Evolutionary conservation across 2,329 filamentous ascomycete species (phyloP).

Genomic region (Fusarium vanettenii): DNA sequence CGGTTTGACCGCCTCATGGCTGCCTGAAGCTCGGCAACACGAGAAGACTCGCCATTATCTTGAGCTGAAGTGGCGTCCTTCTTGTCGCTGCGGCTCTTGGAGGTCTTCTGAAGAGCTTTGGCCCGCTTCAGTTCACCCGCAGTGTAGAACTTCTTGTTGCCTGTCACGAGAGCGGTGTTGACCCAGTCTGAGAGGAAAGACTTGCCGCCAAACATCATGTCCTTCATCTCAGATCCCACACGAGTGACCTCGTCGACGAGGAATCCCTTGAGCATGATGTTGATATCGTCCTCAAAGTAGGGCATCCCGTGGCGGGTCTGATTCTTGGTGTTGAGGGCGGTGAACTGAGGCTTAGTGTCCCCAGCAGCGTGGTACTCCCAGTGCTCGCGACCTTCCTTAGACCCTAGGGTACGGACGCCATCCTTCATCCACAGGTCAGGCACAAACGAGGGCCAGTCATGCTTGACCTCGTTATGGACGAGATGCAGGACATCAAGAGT

Average conservation of each 20-base stretch:
- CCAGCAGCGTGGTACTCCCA: conserved; percentile 11
- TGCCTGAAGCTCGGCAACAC: not conserved
- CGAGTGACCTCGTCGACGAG: conserved; percentile 7
- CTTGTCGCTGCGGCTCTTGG: conserved; percentile 1
- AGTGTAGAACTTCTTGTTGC: conserved; percentile 12
- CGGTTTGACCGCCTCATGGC: not conserved
- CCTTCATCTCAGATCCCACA: conserved; percentile 2
- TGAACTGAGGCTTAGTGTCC: conserved; percentile 2
- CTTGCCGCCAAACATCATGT: conserved; percentile 6
- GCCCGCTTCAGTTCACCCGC: conserved; percentile 4
- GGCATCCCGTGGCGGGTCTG: conserved; percentile 7
- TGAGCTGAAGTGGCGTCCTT: not conserved
- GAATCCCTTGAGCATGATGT: conserved; percentile 15
- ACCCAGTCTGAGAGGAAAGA: conserved; percentile 7
- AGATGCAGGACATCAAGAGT: conserved; percentile 6
- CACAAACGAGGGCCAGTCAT: conserved; percentile 10
- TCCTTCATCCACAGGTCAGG: conserved; percentile 14
- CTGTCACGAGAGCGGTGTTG: conserved; percentile 4
- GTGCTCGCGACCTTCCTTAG: conserved; percentile 10
- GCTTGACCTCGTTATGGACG: conserved; percentile 7
- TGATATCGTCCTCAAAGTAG: conserved; percentile 5
- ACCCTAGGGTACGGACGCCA: conserved; percentile 3
- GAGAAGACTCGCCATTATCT: conserved; percentile 4
- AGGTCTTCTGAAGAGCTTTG: conserved; percentile 1
- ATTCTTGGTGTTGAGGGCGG: conserved; percentile 8